Evolutionary conservation across 345 rosid species (phyloP), one percentile per base, ranked within the genome.

Genomic region (Euclidium syriacum): DNA sequence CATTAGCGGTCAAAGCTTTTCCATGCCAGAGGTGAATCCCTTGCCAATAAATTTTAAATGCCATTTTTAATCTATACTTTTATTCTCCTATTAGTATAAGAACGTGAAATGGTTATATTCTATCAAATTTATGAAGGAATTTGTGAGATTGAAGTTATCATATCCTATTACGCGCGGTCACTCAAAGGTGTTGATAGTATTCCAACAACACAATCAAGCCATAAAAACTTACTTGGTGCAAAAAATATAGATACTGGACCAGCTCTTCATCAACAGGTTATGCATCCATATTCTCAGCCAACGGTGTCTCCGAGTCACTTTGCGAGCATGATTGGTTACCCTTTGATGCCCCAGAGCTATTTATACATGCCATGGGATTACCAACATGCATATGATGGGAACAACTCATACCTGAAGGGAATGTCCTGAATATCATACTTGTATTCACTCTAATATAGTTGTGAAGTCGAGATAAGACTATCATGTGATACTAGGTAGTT

Each of bases 231-330:
- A 53, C 74, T 85, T 34, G 79, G 82, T 54, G 83, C 74, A 10
- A 74, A 55, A n/a, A n/a, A n/a, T 11, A 79, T 77, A 40, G 83
- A 91, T 30, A 77, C 82, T 0, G 91, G 95, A 51, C 85, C 87
- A 10, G 61, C 81, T 51, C 79, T 81, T 60, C 89, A 84, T 0
- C 95, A 85, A 49, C 95, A 83, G 63, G 81, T 87, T 59, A 72
- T 85, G 80, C 95, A 82, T 63, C 87, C 91, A 17, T 87, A 85
- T 73, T 70, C 89, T 1, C 95, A 87, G 42, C 91, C 82, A 60
- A 70, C 83, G 6, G 81, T 85, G 74, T 85, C 89, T 11, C 34
- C 84, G 81, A 90, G 88, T 35, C 88, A 73, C 53, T 85, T 76
- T 46, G 72, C 95, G 19, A 87, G 85, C 67, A 83, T 87, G 91